Conservation (phyloP, 1,284 basidiomycete genomes). For the Leccinum ponderosum region DNA sequence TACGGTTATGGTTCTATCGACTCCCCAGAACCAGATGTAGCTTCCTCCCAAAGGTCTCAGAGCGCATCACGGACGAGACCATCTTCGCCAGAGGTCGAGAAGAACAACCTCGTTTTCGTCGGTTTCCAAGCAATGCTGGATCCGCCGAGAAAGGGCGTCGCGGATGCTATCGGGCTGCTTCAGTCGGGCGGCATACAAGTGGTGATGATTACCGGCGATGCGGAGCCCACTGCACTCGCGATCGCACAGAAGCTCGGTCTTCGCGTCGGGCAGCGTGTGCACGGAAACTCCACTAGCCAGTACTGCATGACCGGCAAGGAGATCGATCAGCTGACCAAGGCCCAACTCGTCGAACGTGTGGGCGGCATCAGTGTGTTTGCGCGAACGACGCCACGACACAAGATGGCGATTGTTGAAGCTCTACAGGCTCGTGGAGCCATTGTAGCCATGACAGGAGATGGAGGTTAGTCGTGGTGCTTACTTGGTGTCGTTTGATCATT, state of each 20-base stretch:
- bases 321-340: conserved; percentile 81
- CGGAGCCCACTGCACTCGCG: conserved; percentile 87
- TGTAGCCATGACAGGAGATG: conserved; percentile 98
- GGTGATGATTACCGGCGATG: conserved; percentile 98
- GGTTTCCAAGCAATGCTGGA: conserved; percentile 97
- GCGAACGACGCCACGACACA: conserved; percentile 92
- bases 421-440: conserved; percentile 87
- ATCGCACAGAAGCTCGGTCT: conserved; percentile 93
- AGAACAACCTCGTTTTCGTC: conserved; percentile 77
- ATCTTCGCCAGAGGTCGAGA: conserved; percentile 42
- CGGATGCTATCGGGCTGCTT: conserved; percentile 79
- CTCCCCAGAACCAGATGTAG: conserved; percentile 30
- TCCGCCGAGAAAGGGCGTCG: conserved; percentile 92
- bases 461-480: conserved; percentile 44
- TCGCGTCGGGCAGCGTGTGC: conserved; percentile 42
- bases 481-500: neutral
- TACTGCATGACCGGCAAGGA: conserved; percentile 80
- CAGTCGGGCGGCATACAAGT: conserved; percentile 90
- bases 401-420: conserved; percentile 95
- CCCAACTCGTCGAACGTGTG: conserved; percentile 84
- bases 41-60: conserved; percentile 19
- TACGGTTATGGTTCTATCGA: conserved; percentile 73
- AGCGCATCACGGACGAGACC: conserved; percentile 22
- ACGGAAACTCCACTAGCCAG: conserved; percentile 9
- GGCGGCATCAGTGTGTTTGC: conserved; percentile 88